Evolutionary conservation across 371 early-diverging fungal genomes (phyloP), one percentile per base, ranked within the genome.

Genomic region (Lichtheimia ornata): DNA sequence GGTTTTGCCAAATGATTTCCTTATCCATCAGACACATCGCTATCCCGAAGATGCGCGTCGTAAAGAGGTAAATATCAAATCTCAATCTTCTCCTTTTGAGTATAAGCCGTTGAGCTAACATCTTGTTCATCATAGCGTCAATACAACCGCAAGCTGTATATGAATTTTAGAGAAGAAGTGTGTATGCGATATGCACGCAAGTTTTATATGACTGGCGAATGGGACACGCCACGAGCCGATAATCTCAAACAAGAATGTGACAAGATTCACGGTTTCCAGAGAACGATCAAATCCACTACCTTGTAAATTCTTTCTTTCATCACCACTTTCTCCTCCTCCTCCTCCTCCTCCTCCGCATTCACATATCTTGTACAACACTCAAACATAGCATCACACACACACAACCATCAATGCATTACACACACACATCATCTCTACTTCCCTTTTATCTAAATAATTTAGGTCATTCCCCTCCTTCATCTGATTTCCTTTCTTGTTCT

Each of bases 1-100:
- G 74, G 87, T 87, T 12, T 64, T 89, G 50, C 86, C 89, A 3
- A 53, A 73, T 11, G 87, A 88, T 65, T 89, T 84, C 67, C 70
- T 88, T 54, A 85, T 89, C 54, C 89, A 89, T 62, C 88, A 88
- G 59, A 82, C 84, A 0, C 89, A 89, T 58, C 73, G 77, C 47
- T 89, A 89, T 54, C 84, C 80, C 3, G 88, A 85, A 63, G 78
- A 81, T 35, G 78, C 82, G 50, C 79, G 89, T 40, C 73, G 77
- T 58, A 82, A 81, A 58, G 89, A 88, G 76, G 87, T 85, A 80
- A 64, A 15, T 7, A 12, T 6, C 13, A 53, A 18, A 5, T 28
- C 28, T 7, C 5, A 1, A 5, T 28, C 28, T 7, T 0, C 4
- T 28, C 28, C 35, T 6, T 30, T 30, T 35, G 6, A 41, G 17